Evolutionary conservation across 1,284 basidiomycete species (phyloP), one percentile per base, ranked within the genome.

Genomic region (Cutaneotrichosporon sp.): DNA sequence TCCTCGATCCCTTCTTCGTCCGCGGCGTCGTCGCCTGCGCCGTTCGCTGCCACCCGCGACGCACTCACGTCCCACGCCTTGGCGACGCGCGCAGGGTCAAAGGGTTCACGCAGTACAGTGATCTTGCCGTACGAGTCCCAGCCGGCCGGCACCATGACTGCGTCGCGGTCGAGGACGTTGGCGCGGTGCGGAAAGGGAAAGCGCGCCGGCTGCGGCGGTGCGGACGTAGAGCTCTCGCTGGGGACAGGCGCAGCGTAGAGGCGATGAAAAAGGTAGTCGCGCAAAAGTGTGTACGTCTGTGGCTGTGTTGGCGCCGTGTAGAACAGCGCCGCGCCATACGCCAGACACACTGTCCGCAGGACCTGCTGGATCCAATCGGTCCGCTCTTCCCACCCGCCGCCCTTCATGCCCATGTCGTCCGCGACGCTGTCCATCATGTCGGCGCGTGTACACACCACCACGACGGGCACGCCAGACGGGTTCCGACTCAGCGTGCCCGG

Each of bases 41-140:
- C 43, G 13, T 26, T 35, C 20, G 8, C 20, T 10, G 22, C 26
- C 10, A 9, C 17, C 15, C 51, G 49, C n/a, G 40, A 50, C 44
- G 75, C 42, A 46, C 72, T 71, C 8, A 57, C 76, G 57, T 90
- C 87, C 88, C 90, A 97, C 20, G 87, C 88, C 51, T 86, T 84
- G 2, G 84, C 84, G 81, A 90, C 88, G 43, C 80, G 72, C 48
- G 82, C 84, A 1, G 88, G 84, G 57, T 96, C 90, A 64, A 97
- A 98, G 0, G 89, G 87, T 41, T 97, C 94, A 45, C 91, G 79
- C 51, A 97, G 76, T 2, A 97, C 87, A 3, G 81, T 80, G 59
- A 97, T 97, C 79, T 97, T 97, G 3, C 91, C 92, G 88, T 90
- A 97, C 59, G 87, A 89, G 72, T 98, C 94, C 96, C 94, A 98